Evolutionary conservation across 2,329 filamentous ascomycete genomes (phyloP).

Genomic region (Fusarium musae): DNA sequence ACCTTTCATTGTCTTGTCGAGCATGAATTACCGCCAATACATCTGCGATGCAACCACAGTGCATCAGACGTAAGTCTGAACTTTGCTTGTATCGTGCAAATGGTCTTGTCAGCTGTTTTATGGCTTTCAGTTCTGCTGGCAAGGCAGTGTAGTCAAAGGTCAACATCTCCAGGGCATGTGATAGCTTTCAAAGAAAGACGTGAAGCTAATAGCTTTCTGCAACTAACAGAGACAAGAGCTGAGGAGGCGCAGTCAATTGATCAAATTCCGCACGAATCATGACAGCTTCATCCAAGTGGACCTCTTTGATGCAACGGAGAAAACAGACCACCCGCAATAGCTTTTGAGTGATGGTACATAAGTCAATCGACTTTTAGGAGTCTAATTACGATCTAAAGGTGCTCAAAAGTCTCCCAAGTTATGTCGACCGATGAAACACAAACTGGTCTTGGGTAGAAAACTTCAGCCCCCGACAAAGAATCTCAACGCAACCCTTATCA

Average conservation of each 20-base stretch:
- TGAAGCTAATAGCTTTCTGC: too few relatives aligned
- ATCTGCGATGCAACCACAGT: background rate
- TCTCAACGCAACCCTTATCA: background rate
- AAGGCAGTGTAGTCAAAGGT: fast-evolving
- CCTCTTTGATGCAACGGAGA: fast-evolving
- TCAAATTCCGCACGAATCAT: background rate
- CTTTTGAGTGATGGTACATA: fast-evolving
- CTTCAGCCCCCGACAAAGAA: fast-evolving
- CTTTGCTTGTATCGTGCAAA: too few relatives aligned
- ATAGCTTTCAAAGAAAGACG: background rate
- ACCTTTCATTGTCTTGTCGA: background rate
- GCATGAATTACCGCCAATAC: background rate
- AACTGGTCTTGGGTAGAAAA: background rate
- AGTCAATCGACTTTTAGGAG: background rate
- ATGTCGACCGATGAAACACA: fast-evolving
- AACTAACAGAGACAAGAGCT: background rate
- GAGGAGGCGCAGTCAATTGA: fast-evolving
- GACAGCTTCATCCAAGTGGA: background rate
- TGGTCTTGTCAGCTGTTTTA: fast-evolving
- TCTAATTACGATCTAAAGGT: fast-evolving
- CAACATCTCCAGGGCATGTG: background rate
- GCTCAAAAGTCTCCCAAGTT: too few relatives aligned
- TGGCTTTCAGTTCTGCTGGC: fast-evolving
- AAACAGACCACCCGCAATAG: fast-evolving
- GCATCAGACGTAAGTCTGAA: background rate